These are phyloP conservation scores for Eimeria maxima DNA, from an alignment of 169 alveolate species.

Conservation along the genomic window DNA sequence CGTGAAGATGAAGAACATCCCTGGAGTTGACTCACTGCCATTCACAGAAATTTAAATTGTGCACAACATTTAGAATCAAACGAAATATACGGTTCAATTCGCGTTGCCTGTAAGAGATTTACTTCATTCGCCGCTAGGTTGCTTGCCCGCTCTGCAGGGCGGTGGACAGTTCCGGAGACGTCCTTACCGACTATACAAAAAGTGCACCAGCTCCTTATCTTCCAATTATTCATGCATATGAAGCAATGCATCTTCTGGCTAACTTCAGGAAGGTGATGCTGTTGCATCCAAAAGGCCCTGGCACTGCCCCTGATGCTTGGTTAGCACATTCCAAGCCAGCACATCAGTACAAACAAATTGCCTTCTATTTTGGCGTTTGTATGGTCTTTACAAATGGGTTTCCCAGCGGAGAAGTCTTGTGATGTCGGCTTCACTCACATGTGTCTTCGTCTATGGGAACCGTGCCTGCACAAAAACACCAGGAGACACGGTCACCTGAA, in stretches of 20 bases:
- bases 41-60: not conserved
- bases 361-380: not conserved
- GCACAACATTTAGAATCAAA: not conserved
- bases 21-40: conserved; percentile 5
- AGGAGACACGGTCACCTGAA: not conserved
- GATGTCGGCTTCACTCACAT: not conserved
- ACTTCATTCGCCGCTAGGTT: not conserved
- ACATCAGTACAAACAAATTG: not conserved
- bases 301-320: not conserved
- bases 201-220: not conserved
- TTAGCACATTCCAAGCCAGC: not conserved
- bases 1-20: not conserved
- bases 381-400: not conserved
- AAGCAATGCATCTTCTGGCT: not conserved
- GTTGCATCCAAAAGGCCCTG: not conserved
- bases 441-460: conserved; percentile 6
- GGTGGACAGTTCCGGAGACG: not conserved
- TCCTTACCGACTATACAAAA: conserved; percentile 8
- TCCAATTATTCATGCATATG: not conserved
- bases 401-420: not conserved
- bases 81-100: not conserved
- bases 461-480: conserved; percentile 12
- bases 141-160: not conserved
- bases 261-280: not conserved
- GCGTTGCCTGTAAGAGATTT: not conserved